Conservation (phyloP, 225 moss, liverwort and hornwort species). For the Polytrichum formosum region DNA sequence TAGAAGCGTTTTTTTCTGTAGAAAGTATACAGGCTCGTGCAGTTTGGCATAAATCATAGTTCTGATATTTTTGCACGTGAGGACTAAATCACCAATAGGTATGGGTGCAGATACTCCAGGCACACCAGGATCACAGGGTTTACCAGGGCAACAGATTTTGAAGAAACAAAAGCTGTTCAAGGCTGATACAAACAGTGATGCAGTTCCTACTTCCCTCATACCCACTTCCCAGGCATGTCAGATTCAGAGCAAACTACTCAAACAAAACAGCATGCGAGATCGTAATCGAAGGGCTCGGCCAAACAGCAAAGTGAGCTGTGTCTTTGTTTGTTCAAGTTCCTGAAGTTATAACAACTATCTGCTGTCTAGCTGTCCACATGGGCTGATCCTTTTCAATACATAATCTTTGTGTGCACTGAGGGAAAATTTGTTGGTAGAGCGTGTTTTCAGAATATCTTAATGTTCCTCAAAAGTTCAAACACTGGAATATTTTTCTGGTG, state of each 20-base stretch:
- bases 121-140: conserved; percentile 66
- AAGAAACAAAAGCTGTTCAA: conserved; percentile 70
- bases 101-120: conserved; percentile 59
- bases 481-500: no score
- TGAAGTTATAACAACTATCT: no score
- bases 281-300: conserved; percentile 65
- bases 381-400: no score
- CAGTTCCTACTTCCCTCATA: conserved; percentile 22
- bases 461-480: no score
- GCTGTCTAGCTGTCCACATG: no score
- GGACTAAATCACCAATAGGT: conserved; percentile 4
- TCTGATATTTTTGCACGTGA: no score
- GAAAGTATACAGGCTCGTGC: no score
- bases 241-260: conserved; percentile 48
- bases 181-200: conserved; percentile 51
- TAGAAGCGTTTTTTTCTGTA: no score
- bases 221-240: conserved; percentile 36
- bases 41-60: no score
- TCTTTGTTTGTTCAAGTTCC: background rate
- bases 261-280: conserved; percentile 73
- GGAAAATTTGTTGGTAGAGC: no score
- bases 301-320: conserved; percentile 49
- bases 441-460: no score
- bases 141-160: conserved; percentile 41
- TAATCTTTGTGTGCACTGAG: no score